Base-by-base conservation (phyloP, 352 stramenopile genomes). In the Phytopythium boreale region DNA sequence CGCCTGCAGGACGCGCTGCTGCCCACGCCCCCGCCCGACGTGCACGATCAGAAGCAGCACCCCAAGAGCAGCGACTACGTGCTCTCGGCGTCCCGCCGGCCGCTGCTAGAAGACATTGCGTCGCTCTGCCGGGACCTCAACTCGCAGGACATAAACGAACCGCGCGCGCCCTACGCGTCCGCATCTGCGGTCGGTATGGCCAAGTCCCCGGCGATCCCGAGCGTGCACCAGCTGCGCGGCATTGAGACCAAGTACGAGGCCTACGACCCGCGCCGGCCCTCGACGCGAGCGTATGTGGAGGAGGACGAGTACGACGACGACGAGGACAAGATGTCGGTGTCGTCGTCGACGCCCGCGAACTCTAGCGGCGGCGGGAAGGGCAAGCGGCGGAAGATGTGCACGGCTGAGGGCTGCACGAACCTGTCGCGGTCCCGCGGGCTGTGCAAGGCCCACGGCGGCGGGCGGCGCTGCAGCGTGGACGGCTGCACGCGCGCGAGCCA, bases 341-440 rank as follows among this genome's bases (percentile, higher is more conserved):
- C 59, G 61, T 46, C 56, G 57, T 75, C 70, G 15, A 63, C 67
- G 2, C 34, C 46, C 10, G 22, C 27, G n/a, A 59, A 55, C 47
- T 36, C 27, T 9, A 36, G 27, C 20, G 62, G 64, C 12, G 68
- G 64, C 20, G 34, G 34, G 10, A 89, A 89, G 62, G 74, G 81
- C 15, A 92, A 92, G 64, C 80, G 85, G 4, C 76, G 85, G 26
- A 94, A 94, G 61, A 90, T 92, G 72, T 96, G 88, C 56, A 91
- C 82, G 43, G 70, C 77, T 9, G 78, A 90, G 67, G 85, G 82
- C 24, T 94, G 86, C 55, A 75, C 81, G 31, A 94, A 94, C 41
- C 62, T 94, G 7, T 92, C 86, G 3, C 79, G 86, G 8, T 94
- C 86, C 6, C 76, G 84, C 50, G 86, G 86, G 22, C 68, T 94